Conservation (phyloP, 768 basidiomycete genomes). For the Tylopilus rubrobrunneus region DNA sequence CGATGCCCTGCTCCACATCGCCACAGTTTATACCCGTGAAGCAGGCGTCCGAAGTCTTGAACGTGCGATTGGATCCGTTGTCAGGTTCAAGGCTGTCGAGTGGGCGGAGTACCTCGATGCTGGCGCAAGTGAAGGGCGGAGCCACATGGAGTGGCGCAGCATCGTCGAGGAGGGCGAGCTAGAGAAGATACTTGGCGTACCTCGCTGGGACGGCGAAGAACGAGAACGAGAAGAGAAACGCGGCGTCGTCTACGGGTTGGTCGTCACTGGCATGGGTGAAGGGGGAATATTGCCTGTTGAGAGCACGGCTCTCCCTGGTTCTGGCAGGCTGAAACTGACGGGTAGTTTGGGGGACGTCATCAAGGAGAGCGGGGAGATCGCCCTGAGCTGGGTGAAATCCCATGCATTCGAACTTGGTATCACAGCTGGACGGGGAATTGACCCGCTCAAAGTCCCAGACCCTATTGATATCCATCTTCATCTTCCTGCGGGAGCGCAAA, state of each 20-base stretch:
- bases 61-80: slow-evolving; percentile 82
- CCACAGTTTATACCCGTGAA: slow-evolving; percentile 82
- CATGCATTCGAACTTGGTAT: slow-evolving; percentile 78
- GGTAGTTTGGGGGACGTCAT: slow-evolving; percentile 89
- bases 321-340: slow-evolving; percentile 70
- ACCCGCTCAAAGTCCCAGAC: slow-evolving; percentile 71
- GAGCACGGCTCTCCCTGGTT: slow-evolving; percentile 73
- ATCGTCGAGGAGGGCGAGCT: slow-evolving; percentile 66
- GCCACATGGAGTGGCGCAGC: slow-evolving; percentile 46
- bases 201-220: slow-evolving; percentile 78
- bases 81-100: slow-evolving; percentile 89
- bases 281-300: slow-evolving; percentile 85
- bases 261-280: slow-evolving; percentile 86
- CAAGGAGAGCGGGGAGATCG: slow-evolving; percentile 87
- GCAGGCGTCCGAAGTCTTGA: slow-evolving; percentile 92
- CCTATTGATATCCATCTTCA: slow-evolving; percentile 84
- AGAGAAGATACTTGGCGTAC: slow-evolving; percentile 80
- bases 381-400: slow-evolving; percentile 89
- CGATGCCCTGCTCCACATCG: slow-evolving; percentile 65
- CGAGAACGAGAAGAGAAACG: slow-evolving; percentile 66
- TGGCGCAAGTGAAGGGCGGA: slow-evolving; percentile 16
- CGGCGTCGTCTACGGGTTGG: slow-evolving; percentile 81
- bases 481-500: slow-evolving; percentile 84
- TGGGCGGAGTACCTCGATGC: slow-evolving; percentile 63
- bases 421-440: slow-evolving; percentile 63